Conservation (phyloP, 2,329 filamentous ascomycete species). For the Chrysoporthe austroafricana region DNA sequence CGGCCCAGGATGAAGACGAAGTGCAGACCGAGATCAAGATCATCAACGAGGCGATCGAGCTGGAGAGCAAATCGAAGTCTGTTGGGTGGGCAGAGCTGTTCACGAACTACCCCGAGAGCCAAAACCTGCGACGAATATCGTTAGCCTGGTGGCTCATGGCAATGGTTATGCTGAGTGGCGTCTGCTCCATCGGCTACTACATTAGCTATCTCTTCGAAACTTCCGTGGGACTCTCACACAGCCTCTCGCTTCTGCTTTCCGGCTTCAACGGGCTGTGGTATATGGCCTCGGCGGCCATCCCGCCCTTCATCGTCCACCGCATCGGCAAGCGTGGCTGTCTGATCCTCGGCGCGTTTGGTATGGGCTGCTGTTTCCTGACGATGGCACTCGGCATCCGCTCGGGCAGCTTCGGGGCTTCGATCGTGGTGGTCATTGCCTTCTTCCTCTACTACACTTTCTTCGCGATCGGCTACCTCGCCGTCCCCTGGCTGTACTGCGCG, state of each 20-base stretch:
- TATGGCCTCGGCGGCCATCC: conserved; percentile 15
- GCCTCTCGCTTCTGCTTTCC: conserved; percentile 17
- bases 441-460: conserved; percentile 28
- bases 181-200: conserved; percentile 43
- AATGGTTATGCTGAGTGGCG: conserved; percentile 30
- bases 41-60: conserved; percentile 31
- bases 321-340: conserved; percentile 18
- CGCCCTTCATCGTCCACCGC: conserved; percentile 17
- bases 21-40: conserved; percentile 27
- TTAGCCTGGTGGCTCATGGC: conserved; percentile 31
- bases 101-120: conserved; percentile 25
- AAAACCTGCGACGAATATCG: conserved; percentile 28
- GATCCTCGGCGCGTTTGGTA: conserved; percentile 16
- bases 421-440: conserved; percentile 25
- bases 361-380: conserved; percentile 16
- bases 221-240: conserved; percentile 18
- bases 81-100: conserved; percentile 30
- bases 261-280: conserved; percentile 25
- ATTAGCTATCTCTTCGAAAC: conserved; percentile 21
- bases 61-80: conserved; percentile 20
- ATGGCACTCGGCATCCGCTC: conserved; percentile 17
- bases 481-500: conserved; percentile 25
- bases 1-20: conserved; percentile 14
- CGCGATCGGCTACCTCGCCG: conserved; percentile 23
- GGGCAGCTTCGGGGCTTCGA: conserved; percentile 3